Conservation (phyloP, 2,329 filamentous ascomycete genomes). For the Fusarium sp. region DNA sequence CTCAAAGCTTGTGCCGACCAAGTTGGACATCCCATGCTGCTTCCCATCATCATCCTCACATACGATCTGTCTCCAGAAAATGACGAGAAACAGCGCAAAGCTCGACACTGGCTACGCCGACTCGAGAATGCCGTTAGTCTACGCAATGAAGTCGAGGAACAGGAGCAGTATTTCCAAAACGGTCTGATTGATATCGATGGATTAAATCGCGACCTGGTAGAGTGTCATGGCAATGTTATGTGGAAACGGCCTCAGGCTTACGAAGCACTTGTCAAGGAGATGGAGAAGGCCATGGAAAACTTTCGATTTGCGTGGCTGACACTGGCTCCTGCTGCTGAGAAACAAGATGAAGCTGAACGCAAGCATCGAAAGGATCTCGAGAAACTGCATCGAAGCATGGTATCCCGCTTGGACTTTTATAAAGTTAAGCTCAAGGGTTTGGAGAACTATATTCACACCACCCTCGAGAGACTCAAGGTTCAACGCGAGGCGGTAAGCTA, state of each 20-base stretch:
- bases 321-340: slow-evolving; percentile 35
- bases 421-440: slow-evolving; percentile 71
- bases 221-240: slow-evolving; percentile 72
- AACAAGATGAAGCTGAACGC: slow-evolving; percentile 45
- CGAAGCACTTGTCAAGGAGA: slow-evolving; percentile 64
- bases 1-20: slow-evolving; percentile 64
- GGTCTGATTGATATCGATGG: slow-evolving; percentile 69
- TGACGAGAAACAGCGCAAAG: slow-evolving; percentile 73
- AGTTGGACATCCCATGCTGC: slow-evolving; percentile 69
- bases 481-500: slow-evolving; percentile 69
- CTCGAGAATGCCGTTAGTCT: slow-evolving; percentile 73
- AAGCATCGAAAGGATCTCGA: slow-evolving; percentile 54
- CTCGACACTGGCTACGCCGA: slow-evolving; percentile 71
- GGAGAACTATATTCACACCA: slow-evolving; percentile 73
- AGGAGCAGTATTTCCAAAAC: slow-evolving; percentile 67
- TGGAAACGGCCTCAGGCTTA: slow-evolving; percentile 75
- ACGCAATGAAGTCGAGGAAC: slow-evolving; percentile 70
- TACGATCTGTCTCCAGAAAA: slow-evolving; percentile 69
- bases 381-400: slow-evolving; percentile 66
- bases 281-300: slow-evolving; percentile 62
- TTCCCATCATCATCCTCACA: slow-evolving; percentile 70
- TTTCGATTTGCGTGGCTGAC: slow-evolving; percentile 54
- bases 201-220: slow-evolving; percentile 72
- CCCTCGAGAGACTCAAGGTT: slow-evolving; percentile 70
- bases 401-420: slow-evolving; percentile 70